Conservation (phyloP, 768 basidiomycete species). For the Serendipita indica region DNA sequence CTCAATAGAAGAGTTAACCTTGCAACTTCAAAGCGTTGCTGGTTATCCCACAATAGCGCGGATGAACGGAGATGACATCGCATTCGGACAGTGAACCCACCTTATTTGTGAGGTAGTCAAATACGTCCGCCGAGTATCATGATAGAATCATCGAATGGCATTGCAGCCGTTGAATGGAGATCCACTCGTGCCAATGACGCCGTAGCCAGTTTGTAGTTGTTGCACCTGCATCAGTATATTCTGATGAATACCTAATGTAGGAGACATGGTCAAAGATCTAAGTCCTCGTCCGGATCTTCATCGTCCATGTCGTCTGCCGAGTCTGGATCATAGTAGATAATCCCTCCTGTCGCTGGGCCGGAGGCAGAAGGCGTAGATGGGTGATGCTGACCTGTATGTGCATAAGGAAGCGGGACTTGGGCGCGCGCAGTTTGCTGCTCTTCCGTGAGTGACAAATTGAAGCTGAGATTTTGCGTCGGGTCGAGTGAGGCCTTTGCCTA, state of each 20-base stretch:
- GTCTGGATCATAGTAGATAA: slow-evolving; percentile 79
- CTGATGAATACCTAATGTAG: not conserved
- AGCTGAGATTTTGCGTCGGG: slow-evolving; percentile 57
- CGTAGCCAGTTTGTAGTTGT: no score
- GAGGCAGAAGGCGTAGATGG: not conserved
- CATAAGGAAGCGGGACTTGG: slow-evolving; percentile 79
- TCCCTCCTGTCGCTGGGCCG: slow-evolving; percentile 4
- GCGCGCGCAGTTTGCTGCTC: slow-evolving; percentile 69
- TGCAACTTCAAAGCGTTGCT: no score
- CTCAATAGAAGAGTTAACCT: no score
- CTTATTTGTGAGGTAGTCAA: no score
- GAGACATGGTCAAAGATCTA: slow-evolving; percentile 56
- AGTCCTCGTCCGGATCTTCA: slow-evolving; percentile 90
- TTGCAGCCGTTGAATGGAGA: no score
- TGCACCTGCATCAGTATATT: not conserved
- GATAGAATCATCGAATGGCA: no score
- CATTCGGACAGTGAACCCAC: no score
- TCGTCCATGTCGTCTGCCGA: slow-evolving; percentile 91
- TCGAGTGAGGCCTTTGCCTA: slow-evolving; percentile 30
- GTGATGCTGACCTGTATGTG: slow-evolving; percentile 49
- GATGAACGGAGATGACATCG: no score
- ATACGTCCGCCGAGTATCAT: no score
- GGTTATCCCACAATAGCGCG: no score
- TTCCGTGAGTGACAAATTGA: slow-evolving; percentile 74
- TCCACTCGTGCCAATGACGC: no score